Evolutionary conservation across 257 asterid species (phyloP).

Genomic region (Jasminum sambac): DNA sequence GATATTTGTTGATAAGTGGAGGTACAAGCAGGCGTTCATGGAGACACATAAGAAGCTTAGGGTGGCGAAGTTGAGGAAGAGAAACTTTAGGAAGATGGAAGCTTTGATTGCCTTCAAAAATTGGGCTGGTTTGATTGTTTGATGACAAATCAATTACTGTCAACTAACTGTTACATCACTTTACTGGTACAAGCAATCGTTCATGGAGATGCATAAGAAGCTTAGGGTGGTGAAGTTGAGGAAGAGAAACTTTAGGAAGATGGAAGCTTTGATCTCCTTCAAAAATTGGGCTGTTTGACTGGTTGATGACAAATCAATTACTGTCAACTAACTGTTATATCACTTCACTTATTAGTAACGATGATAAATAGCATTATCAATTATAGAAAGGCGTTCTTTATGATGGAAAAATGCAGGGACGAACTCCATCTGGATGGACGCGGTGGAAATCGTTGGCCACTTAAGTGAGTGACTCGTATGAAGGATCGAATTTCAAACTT

Average conservation of each 20-base stretch:
- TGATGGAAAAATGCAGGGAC: too few relatives aligned
- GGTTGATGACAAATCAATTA: constrained; percentile 38
- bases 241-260: constrained; percentile 59
- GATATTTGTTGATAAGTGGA: constrained; percentile 91
- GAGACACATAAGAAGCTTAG: constrained; percentile 90
- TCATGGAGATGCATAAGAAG: constrained; percentile 96
- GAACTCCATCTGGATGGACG: too few relatives aligned
- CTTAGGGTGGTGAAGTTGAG: constrained; percentile 72
- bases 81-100: constrained; percentile 69
- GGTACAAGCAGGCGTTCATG: constrained; percentile 98
- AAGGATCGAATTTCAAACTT: neutral
- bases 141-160: constrained; percentile 23
- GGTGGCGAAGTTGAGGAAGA: constrained; percentile 68
- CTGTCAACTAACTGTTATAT: too few relatives aligned
- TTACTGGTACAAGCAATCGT: constrained; percentile 96
- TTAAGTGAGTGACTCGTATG: neutral
- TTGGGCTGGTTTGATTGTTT: constrained; percentile 89
- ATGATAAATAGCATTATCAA: too few relatives aligned
- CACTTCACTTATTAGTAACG: too few relatives aligned
- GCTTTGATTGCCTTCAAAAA: constrained; percentile 84
- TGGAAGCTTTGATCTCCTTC: constrained; percentile 84
- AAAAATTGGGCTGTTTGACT: constrained; percentile 92
- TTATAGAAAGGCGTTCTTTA: too few relatives aligned
- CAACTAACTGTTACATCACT: too few relatives aligned
- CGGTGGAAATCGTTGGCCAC: neutral